A percentile compares a stretch with the other conserved stretches of the same genome.
phyloP scores from a whole-genome alignment of 1,284 basidiomycete species.

The Thelephora terrestris region DNA sequence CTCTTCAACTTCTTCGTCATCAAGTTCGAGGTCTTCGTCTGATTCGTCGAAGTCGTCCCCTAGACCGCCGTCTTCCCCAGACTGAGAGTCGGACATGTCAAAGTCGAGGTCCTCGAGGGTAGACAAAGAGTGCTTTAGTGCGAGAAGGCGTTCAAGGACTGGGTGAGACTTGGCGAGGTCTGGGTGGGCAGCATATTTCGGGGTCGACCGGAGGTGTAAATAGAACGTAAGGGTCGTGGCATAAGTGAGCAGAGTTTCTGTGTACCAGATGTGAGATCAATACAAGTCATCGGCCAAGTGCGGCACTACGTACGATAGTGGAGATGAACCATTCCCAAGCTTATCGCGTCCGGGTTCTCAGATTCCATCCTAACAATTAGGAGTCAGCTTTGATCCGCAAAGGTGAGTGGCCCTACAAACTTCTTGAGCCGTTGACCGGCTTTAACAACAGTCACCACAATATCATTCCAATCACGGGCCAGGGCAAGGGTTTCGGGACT shows the following conservation, averaged over 20 bases:
- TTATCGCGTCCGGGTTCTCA: conserved; percentile 36
- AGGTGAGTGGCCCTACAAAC: conserved; percentile 29
- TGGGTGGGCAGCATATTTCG: conserved; percentile 53
- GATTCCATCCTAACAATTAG: conserved; percentile 33
- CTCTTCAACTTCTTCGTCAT: conserved; percentile 42
- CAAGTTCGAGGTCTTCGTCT: conserved; percentile 30
- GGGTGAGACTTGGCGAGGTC: conserved; percentile 66
- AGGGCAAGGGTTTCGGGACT: conserved; percentile 73
- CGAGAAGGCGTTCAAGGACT: conserved; percentile 72
- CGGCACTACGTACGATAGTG: conserved; percentile 54
- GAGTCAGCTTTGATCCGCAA: conserved; percentile 1
- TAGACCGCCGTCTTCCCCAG: conserved; percentile 24
- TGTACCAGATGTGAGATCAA: background rate
- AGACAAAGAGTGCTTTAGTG: conserved; percentile 76
- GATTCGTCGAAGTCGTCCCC: conserved; percentile 25
- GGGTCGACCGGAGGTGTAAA: conserved; percentile 71
- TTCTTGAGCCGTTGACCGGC: conserved; percentile 44
- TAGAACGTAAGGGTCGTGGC: conserved; percentile 89
- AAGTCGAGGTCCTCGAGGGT: conserved; percentile 81
- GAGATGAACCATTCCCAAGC: conserved; percentile 60
- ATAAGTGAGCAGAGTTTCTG: conserved; percentile 87
- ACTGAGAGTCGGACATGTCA: conserved; percentile 40
- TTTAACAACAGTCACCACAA: conserved; percentile 42
- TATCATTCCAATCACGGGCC: conserved; percentile 69
- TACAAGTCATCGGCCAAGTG: conserved; percentile 4